A percentile compares a stretch with the other conserved stretches of the same genome.
Conservation (phyloP, 306 rosid species). For the Lablab purpureus region DNA sequence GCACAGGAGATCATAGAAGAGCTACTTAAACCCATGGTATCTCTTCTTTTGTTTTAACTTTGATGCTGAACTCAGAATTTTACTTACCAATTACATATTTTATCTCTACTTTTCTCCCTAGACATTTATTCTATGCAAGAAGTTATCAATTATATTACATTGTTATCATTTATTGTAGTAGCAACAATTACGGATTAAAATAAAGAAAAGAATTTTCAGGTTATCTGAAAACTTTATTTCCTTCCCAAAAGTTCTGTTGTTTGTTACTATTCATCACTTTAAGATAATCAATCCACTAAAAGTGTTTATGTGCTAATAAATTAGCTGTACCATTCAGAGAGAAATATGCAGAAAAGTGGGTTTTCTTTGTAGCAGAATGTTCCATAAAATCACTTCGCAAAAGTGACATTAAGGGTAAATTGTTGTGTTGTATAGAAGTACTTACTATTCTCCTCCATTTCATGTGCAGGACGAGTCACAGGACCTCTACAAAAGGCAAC, state of each 20-base stretch:
- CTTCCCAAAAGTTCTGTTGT: neutral
- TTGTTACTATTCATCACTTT: neutral
- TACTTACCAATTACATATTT: neutral
- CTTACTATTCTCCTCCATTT: constrained; percentile 21
- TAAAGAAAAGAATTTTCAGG: neutral
- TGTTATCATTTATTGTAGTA: neutral
- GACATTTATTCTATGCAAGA: constrained; percentile 13
- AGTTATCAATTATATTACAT: neutral
- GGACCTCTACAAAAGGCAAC: constrained; percentile 77
- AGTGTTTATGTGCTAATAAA: neutral
- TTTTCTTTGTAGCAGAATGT: constrained; percentile 17
- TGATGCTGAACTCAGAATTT: constrained; percentile 17
- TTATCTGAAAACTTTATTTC: neutral
- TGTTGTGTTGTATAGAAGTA: neutral
- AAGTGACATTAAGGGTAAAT: neutral
- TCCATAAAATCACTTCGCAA: neutral
- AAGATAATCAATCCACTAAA: neutral
- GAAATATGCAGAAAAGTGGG: neutral
- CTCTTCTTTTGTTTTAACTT: constrained; percentile 19
- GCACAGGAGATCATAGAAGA: constrained; percentile 92
- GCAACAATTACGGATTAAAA: neutral
- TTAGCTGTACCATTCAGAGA: neutral
- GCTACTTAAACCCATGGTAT: constrained; percentile 91
- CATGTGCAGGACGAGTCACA: constrained; percentile 79
- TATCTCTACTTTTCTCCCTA: neutral